Percentiles rank a stretch among this genome's conserved stretches.
Conservation (phyloP, 2,329 filamentous ascomycete genomes). For the Alternaria hordeiaustralica region DNA sequence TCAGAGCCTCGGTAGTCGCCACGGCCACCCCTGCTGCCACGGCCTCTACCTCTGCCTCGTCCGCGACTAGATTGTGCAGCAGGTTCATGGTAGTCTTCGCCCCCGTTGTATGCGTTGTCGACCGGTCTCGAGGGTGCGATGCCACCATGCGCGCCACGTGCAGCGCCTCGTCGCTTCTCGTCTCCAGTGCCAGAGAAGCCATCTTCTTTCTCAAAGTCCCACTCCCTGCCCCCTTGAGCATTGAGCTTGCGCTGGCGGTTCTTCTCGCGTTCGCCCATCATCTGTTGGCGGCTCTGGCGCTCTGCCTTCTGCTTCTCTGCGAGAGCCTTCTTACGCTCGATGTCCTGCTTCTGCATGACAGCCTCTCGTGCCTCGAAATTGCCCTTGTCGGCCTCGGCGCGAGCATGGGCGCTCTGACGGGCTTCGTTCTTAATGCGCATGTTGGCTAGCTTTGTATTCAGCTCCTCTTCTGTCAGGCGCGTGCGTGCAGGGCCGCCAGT, state of each 20-base stretch:
- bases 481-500: conserved; percentile 43
- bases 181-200: conserved; percentile 55
- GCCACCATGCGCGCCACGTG: conserved; percentile 61
- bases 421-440: conserved; percentile 68
- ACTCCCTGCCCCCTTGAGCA: conserved; percentile 64
- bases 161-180: conserved; percentile 52
- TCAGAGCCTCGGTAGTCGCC: conserved; percentile 26
- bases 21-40: conserved; percentile 43
- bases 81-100: conserved; percentile 24
- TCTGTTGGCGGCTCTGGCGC: conserved; percentile 60
- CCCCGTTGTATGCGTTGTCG: conserved; percentile 24
- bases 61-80: conserved; percentile 25
- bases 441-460: conserved; percentile 65
- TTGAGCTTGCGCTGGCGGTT: conserved; percentile 66
- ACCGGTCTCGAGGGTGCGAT: conserved; percentile 47
- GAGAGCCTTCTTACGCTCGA: conserved; percentile 47
- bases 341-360: conserved; percentile 59
- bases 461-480: conserved; percentile 67
- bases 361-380: conserved; percentile 70
- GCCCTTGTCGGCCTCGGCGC: conserved; percentile 71
- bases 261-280: conserved; percentile 68
- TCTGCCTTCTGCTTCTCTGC: conserved; percentile 54
- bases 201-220: conserved; percentile 69
- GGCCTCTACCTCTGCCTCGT: conserved; percentile 43
- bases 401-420: conserved; percentile 65